Evolutionary conservation across 441 rosid species (phyloP), one percentile per base, ranked within the genome.

Genomic region (Manihot esculenta): DNA sequence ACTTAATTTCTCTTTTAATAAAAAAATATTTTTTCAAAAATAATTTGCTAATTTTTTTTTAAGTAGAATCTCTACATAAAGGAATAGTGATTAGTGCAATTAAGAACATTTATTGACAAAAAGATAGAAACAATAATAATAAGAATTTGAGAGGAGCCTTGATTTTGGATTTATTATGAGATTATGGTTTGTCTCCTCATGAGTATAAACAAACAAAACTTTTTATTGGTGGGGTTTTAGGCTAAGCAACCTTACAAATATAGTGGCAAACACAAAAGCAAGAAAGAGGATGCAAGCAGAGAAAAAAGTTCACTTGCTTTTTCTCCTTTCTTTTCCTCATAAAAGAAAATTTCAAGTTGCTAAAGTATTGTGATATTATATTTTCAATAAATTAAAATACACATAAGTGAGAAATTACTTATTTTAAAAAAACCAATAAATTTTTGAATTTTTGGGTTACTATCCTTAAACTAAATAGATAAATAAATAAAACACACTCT

Each of bases 231-330:
- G 71, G 81, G 84, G 73, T 66, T 69, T n/a, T 70, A 66, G 68
- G 62, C 58, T 49, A 24, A 7, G 69, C 78, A 61, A 72, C 69
- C 70, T 15, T 49, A 71, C 76, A 68, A 60, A 54, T 20, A 61
- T 67, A 64, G 73, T 76, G 76, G 82, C 62, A 68, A 78, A 33
- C 71, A 72, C 45, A 67, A 71, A 73, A 71, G 64, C 64, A 62
- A 62, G 72, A 62, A 53, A 75, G 75, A 64, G 51, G 63, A 66
- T 26, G 68, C 57, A 56, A 56, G 67, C 51, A 21, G 12, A 26
- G 14, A n/a, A 72, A 74, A 80, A 81, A 81, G 84, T 44, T 77
- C 71, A 69, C 74, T 59, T 74, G 74, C 83, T 78, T 79, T 80
- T 78, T 74, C 57, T 38, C 41, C 18, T 50, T 58, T 73, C 13